phyloP scores from a whole-genome alignment of 768 basidiomycete species.

The Lentinula guzmanii region DNA sequence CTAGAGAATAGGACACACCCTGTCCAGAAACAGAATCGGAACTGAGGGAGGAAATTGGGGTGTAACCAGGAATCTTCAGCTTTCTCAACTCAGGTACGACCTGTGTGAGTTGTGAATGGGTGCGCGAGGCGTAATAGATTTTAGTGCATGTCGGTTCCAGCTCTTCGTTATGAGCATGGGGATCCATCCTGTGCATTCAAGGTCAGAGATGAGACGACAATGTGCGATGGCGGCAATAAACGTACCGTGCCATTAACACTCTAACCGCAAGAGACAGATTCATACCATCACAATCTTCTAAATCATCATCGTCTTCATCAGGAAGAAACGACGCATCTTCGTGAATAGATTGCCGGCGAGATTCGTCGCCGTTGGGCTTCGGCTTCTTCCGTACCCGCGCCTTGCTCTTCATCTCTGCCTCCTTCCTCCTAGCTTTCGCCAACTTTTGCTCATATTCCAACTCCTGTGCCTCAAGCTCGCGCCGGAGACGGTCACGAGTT shows the following conservation, averaged over 20 bases:
- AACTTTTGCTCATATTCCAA: conserved; percentile 58
- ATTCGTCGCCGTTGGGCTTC: conserved; percentile 7
- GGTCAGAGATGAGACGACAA: not conserved
- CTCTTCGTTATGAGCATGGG: conserved; percentile 16
- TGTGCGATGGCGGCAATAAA: conserved; percentile 13
- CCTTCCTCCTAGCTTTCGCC: conserved; percentile 53
- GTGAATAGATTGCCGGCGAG: conserved; percentile 22
- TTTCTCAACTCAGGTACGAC: conserved; percentile 79
- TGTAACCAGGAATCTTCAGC: conserved; percentile 42
- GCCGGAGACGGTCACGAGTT: conserved; percentile 54
- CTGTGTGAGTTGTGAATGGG: conserved; percentile 93
- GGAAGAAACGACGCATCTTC: conserved; percentile 75
- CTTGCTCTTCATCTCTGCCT: conserved; percentile 47
- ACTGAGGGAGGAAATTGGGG: not conserved
- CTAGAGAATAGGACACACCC: conserved; percentile 6
- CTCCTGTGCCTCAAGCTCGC: conserved; percentile 66
- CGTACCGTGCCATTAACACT: conserved; percentile 70
- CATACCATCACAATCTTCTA: conserved; percentile 25
- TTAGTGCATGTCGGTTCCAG: conserved; percentile 65
- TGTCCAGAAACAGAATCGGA: not conserved
- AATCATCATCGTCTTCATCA: conserved; percentile 42
- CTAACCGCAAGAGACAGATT: conserved; percentile 75
- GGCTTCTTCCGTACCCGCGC: conserved; percentile 56
- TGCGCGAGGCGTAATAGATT: conserved; percentile 92
- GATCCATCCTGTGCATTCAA: not conserved